Percentiles rank a stretch among this genome's conserved stretches.
Conservation (phyloP, 352 stramenopile species). For the Globisporangium mamillatum region DNA sequence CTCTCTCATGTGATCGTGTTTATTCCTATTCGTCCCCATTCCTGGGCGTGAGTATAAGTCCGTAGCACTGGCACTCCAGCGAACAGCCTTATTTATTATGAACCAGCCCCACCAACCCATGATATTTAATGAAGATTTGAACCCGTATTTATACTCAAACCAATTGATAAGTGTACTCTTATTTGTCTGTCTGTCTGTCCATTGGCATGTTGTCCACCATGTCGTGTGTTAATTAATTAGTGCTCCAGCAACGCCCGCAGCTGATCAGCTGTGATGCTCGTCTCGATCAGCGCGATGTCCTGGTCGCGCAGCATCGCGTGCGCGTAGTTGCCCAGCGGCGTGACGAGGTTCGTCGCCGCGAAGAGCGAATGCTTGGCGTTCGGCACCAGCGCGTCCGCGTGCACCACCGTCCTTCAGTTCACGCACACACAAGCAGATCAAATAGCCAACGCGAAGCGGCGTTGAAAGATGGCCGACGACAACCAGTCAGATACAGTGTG, state of each 20-base stretch:
- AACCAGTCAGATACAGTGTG: constrained; percentile 2
- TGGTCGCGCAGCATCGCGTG: constrained; percentile 53
- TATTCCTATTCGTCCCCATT: not conserved
- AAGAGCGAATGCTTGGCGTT: constrained; percentile 76
- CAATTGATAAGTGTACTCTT: not conserved
- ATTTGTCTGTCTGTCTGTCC: not conserved
- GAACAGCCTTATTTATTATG: constrained; percentile 6
- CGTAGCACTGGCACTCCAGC: not conserved
- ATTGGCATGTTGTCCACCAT: not conserved
- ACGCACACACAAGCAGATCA: not conserved
- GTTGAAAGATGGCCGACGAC: not conserved
- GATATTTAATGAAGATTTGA: constrained; percentile 10
- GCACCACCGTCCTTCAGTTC: constrained; percentile 40
- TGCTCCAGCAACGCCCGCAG: constrained; percentile 23
- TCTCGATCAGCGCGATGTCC: constrained; percentile 54
- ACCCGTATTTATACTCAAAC: not conserved
- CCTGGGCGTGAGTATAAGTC: constrained; percentile 3
- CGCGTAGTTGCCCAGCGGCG: constrained; percentile 62
- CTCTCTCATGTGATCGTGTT: not conserved
- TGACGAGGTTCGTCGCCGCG: constrained; percentile 46
- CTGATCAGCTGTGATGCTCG: constrained; percentile 25
- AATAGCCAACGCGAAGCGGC: not conserved
- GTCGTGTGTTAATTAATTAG: not conserved
- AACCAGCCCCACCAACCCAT: not conserved
- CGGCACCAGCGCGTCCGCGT: constrained; percentile 30